Base-by-base conservation (phyloP, 495 filamentous ascomycete species). In the Aspergillus hancockii region DNA sequence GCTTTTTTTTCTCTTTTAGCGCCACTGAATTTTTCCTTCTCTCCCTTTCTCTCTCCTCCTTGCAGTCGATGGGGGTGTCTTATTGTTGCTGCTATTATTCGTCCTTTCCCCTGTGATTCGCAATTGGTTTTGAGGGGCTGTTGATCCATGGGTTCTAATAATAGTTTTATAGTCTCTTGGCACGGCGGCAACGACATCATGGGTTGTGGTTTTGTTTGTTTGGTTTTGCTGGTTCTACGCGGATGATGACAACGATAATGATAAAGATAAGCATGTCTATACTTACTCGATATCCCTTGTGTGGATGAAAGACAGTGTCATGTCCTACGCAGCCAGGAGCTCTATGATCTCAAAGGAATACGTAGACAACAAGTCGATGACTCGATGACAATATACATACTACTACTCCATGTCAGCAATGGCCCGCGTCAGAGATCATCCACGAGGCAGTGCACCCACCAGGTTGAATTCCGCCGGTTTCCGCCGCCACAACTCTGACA, bases 161-260 rank as follows among this genome's bases (percentile, higher is more conserved):
- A 41, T 41, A 41, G 38, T 41, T 41, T 41, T 41, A 41, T 41
- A 41, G 38, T 41, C 14, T 41, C 38, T 41, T 41, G 38, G 38
- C 38, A 41, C 16, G 14, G 38, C 38, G 14, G 34, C 34, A 36
- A 41, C 38, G 38, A 41, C 38, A 41, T 41, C 38, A 16, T 41
- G 1, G 14, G 4, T 3, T 38, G 14, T 41, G n/a, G 25, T 28
- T 28, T 28, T 28, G 25, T 28, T 28, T 28, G 25, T 28, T 28
- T 28, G 25, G 7, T 28, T 28, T 28, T 28, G 25, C 25, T 28
- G 25, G 25, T 28, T 28, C 25, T 28, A 28, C 25, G 25, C 25
- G 25, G 25, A 28, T 28, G n/a, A 28, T 28, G 25, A n/a, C n/a
- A n/a, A n/a, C n/a, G n/a, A n/a, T n/a, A n/a, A n/a, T n/a, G n/a